Base-by-base conservation (phyloP, 2,329 filamentous ascomycete species). In the Hortaea werneckii region DNA sequence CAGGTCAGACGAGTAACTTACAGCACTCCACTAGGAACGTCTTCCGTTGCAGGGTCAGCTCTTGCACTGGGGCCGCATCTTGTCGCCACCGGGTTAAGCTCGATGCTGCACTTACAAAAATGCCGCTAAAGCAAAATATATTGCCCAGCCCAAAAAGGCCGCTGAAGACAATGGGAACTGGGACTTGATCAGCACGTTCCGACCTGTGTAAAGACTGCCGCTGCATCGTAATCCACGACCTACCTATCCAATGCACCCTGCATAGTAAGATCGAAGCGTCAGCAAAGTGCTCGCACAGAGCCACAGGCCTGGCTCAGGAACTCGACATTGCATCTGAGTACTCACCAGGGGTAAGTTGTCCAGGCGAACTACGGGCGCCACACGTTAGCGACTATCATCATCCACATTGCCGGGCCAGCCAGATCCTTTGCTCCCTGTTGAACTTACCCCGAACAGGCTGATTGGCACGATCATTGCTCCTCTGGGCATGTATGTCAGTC, bases 381-480 rank as follows among this genome's bases (percentile, higher is more conserved):
- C 20, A 20, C 20, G 20, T 20, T 20, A 20, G 20, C 20, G 20
- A 20, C 20, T 20, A 20, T 20, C 20, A 20, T 20, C 20, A 20
- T 4, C 20, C 20, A 20, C 20, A 20, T 20, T 20, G 20, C 20
- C 20, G 20, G 20, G 20, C 20, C 20, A 20, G 20, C 4, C 20
- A 20, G 20, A 20, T 20, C 20, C 20, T 20, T 20, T 20, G 20
- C 20, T 20, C 20, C 20, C 20, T 20, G 20, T 20, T 20, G 20
- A 20, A 20, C 20, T 20, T 20, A 20, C 61, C 73, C 86, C 84
- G 65, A 95, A 94, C 11, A 96, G 68, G 5, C 87, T 86, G 46
- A 85, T 71, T 5, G 88, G 86, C 29, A 92, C 86, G 7, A 94
- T 66, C 39, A 87, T 66, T 0, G 81, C 81, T n/a, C 89, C 90